Evolutionary conservation across 2,329 filamentous ascomycete species (phyloP).

Genomic region (Ophiosphaerella herpotricha): DNA sequence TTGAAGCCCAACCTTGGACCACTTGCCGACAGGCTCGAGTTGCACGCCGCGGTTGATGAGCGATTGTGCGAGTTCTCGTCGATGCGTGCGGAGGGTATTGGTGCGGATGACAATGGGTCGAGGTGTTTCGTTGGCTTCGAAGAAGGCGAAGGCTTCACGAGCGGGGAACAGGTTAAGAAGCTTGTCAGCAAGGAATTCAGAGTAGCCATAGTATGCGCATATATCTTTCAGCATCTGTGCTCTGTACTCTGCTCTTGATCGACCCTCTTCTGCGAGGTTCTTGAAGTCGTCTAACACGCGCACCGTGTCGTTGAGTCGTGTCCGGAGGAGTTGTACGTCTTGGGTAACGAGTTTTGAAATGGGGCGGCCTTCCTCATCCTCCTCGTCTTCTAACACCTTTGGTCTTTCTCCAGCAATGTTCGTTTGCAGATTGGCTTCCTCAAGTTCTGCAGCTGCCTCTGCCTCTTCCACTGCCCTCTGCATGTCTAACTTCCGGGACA

Average conservation of each 20-base stretch:
- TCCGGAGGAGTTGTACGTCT: constrained; percentile 85
- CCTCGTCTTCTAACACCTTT: constrained; percentile 65
- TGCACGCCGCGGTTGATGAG: constrained; percentile 96
- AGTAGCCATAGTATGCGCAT: constrained; percentile 96
- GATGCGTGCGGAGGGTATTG: constrained; percentile 83
- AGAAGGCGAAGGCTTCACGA: constrained; percentile 94
- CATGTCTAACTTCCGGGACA: constrained; percentile 82
- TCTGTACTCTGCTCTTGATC: constrained; percentile 87
- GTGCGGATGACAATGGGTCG: constrained; percentile 95
- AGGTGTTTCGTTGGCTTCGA: constrained; percentile 96
- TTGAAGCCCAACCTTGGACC: constrained; percentile 97
- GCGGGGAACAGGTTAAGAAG: constrained; percentile 90
- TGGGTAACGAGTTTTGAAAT: constrained; percentile 69
- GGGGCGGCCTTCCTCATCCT: constrained; percentile 63
- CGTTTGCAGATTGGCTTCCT: constrained; percentile 84
- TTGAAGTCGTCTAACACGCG: constrained; percentile 88
- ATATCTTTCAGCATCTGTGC: constrained; percentile 86
- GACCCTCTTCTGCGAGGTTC: constrained; percentile 76
- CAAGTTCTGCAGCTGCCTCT: constrained; percentile 82
- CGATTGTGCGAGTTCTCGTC: constrained; percentile 83
- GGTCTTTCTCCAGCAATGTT: constrained; percentile 78
- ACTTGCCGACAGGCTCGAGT: constrained; percentile 95
- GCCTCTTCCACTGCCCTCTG: constrained; percentile 77
- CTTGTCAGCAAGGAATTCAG: constrained; percentile 92
- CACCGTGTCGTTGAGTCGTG: constrained; percentile 89